Evolutionary conservation across 441 rosid genomes (phyloP).

Genomic region (Eruca vesicaria): DNA sequence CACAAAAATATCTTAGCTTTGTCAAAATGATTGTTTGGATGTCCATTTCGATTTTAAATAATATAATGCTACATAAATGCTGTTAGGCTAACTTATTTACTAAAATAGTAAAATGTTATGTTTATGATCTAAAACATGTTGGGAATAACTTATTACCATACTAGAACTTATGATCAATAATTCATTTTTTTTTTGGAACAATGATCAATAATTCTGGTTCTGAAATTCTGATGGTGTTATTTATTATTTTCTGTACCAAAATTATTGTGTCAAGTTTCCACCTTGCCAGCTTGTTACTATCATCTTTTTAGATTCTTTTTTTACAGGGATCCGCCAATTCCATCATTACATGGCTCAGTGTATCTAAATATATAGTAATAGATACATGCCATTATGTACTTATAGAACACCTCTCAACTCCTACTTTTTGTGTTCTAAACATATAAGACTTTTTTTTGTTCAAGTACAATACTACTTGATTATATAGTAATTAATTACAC

Average conservation of each 20-base stretch:
- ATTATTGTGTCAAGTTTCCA: constrained; percentile 6
- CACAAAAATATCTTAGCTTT: not conserved
- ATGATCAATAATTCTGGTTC: not conserved
- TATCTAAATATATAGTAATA: not conserved
- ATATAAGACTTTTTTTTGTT: not conserved
- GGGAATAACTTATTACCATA: not conserved
- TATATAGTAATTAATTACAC: not conserved
- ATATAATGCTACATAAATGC: not conserved
- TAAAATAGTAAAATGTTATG: not conserved
- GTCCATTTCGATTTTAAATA: not conserved
- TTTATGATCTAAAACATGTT: not conserved
- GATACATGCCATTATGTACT: not conserved
- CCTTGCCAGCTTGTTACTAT: constrained; percentile 3
- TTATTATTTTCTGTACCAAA: not conserved
- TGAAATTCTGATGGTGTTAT: not conserved
- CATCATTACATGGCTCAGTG: not conserved
- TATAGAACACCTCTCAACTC: not conserved
- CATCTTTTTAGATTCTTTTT: not conserved
- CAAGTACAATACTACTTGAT: not conserved
- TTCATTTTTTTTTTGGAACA: no score
- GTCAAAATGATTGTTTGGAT: constrained; percentile 1
- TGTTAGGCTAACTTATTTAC: not conserved
- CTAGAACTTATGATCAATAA: not conserved
- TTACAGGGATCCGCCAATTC: not conserved
- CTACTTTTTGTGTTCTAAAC: not conserved